Percentiles rank a stretch among this genome's conserved stretches.
Conservation (phyloP, 169 alveolate species). For the Babesia bovis region DNA sequence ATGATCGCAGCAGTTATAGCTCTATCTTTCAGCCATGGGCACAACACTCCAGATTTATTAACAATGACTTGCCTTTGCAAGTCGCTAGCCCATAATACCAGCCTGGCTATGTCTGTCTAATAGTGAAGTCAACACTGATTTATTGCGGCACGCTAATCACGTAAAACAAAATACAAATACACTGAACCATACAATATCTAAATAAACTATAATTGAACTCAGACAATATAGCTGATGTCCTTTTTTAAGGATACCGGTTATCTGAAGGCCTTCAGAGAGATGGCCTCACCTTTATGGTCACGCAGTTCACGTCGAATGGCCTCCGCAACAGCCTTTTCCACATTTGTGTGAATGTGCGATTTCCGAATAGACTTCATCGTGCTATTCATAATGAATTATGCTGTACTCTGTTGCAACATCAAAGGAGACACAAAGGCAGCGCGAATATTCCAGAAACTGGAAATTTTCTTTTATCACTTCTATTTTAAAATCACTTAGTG, state of each 20-base stretch:
- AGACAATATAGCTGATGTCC: not conserved
- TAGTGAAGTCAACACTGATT: not conserved
- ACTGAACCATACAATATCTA: not conserved
- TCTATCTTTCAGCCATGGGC: slow-evolving; percentile 10
- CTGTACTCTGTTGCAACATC: not conserved
- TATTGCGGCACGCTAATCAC: not conserved
- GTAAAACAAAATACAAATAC: too few relatives aligned
- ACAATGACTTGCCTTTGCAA: slow-evolving; percentile 17
- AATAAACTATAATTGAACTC: not conserved
- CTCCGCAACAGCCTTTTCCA: slow-evolving; percentile 25
- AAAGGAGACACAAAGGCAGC: slow-evolving; percentile 3
- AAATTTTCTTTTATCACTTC: not conserved
- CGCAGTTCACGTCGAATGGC: slow-evolving; percentile 28
- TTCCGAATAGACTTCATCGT: slow-evolving; percentile 6
- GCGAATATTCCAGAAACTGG: slow-evolving; percentile 20
- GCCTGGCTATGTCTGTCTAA: slow-evolving; percentile 12
- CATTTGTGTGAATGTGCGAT: slow-evolving; percentile 4
- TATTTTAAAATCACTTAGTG: not conserved
- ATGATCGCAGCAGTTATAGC: not conserved
- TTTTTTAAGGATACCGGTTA: not conserved
- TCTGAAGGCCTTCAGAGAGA: not conserved
- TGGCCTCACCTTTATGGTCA: slow-evolving; percentile 31
- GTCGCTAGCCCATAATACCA: slow-evolving; percentile 35
- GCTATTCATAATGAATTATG: not conserved
- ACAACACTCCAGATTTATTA: not conserved